These are phyloP conservation scores for Aspergillus piperis DNA, from an alignment of 2,329 filamentous ascomycete species.

Conservation along the genomic window DNA sequence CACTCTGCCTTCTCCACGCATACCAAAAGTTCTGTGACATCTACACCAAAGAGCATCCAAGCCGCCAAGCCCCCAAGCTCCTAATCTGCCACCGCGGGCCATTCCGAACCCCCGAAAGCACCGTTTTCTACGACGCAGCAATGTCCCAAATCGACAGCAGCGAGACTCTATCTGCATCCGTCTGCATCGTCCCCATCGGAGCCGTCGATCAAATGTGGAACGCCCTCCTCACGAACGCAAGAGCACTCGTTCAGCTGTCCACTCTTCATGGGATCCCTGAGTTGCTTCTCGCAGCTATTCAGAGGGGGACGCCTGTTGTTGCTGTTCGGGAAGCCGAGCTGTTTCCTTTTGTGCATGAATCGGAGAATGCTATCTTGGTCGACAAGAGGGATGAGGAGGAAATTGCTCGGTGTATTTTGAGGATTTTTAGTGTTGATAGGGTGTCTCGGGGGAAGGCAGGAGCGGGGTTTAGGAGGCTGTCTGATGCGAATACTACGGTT, in stretches of 20 bases:
- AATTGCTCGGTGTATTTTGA: conserved; percentile 64
- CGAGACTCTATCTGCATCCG: background rate
- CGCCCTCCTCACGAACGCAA: conserved; percentile 8
- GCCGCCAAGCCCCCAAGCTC: conserved; percentile 65
- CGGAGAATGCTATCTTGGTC: conserved; percentile 70
- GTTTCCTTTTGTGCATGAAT: conserved; percentile 70
- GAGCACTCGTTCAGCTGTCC: conserved; percentile 7
- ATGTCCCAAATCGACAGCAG: background rate
- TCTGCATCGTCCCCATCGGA: conserved; percentile 12
- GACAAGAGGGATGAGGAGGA: conserved; percentile 65
- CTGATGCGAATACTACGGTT: conserved; percentile 73
- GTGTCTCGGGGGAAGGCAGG: conserved; percentile 56
- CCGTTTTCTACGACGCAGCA: conserved; percentile 61
- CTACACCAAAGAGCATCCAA: background rate
- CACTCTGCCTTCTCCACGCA: conserved; percentile 3
- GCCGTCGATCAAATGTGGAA: conserved; percentile 16
- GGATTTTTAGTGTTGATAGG: conserved; percentile 63
- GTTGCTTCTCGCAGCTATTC: conserved; percentile 6
- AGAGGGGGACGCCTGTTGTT: conserved; percentile 2
- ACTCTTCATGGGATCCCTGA: conserved; percentile 10
- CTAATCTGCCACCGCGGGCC: conserved; percentile 74
- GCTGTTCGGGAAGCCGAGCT: conserved; percentile 61
- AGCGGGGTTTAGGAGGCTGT: conserved; percentile 39
- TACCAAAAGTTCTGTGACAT: conserved; percentile 4
- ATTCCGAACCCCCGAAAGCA: conserved; percentile 73